phyloP scores from a whole-genome alignment of 106 monocot genomes.

The Dendrobium catenatum region DNA sequence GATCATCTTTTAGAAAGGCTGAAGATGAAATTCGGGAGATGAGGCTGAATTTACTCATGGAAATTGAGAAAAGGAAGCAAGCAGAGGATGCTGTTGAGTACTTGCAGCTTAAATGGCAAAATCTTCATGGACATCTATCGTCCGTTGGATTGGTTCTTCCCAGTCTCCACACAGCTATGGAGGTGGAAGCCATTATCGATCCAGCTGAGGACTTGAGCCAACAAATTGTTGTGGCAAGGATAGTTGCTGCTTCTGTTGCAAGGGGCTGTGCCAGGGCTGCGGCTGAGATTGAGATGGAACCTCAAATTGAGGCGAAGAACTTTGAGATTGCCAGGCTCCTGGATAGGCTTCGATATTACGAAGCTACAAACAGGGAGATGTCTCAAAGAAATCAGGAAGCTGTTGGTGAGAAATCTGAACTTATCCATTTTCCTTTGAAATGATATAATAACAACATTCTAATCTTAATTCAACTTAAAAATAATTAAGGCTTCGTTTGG shows the following conservation, averaged over 20 bases:
- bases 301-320: conserved; percentile 52
- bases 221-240: conserved; percentile 39
- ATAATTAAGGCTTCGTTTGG: too few species aligned
- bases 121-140: conserved; percentile 42
- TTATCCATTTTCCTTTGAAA: not conserved
- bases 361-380: conserved; percentile 72
- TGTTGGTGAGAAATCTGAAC: conserved; percentile 37
- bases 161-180: conserved; percentile 9
- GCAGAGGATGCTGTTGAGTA: conserved; percentile 51
- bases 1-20: conserved; percentile 19
- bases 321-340: conserved; percentile 55
- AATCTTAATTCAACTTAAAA: too few species aligned
- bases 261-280: conserved; percentile 50
- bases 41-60: conserved; percentile 55
- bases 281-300: conserved; percentile 37
- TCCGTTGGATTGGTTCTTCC: conserved; percentile 49
- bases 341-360: conserved; percentile 72
- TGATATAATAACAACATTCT: too few species aligned
- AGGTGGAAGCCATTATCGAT: conserved; percentile 16
- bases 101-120: conserved; percentile 45
- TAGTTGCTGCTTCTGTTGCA: conserved; percentile 40
- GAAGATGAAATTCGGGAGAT: conserved; percentile 61
- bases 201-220: conserved; percentile 40
- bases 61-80: conserved; percentile 77
- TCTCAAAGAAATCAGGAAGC: conserved; percentile 78